Conservation (phyloP, 495 filamentous ascomycete genomes). For the Xylaria castorea region DNA sequence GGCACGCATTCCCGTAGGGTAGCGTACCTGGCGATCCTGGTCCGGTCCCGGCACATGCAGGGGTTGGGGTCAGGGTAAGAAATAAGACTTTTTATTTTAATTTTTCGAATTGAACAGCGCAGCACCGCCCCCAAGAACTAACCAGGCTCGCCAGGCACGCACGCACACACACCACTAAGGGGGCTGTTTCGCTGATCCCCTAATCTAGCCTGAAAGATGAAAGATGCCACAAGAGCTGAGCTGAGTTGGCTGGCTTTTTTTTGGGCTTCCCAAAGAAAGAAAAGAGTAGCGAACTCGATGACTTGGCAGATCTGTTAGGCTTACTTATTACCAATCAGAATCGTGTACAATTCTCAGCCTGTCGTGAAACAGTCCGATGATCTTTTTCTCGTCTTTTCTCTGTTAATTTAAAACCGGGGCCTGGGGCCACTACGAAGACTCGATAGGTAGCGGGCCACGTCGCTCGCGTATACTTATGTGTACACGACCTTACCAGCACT, state of each 20-base stretch:
- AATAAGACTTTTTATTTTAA: neutral
- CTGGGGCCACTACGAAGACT: conserved; percentile 7
- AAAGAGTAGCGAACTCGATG: neutral
- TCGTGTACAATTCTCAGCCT: neutral
- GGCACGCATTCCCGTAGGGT: conserved; percentile 15
- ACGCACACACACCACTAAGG: neutral
- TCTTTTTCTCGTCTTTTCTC: conserved; percentile 9
- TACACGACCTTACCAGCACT: neutral
- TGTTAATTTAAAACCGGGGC: conserved; percentile 13
- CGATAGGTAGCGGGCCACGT: conserved; percentile 27
- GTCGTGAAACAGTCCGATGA: conserved; percentile 2
- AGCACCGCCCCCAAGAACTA: conserved; percentile 25
- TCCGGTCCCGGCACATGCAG: conserved; percentile 24
- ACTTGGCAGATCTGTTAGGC: neutral
- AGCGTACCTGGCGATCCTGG: conserved; percentile 22
- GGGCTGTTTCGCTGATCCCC: neutral
- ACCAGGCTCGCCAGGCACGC: neutral
- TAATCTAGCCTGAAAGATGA: neutral
- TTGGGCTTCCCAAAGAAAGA: neutral
- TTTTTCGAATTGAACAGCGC: conserved; percentile 7
- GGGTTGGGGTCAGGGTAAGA: conserved; percentile 20
- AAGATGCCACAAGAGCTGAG: conserved; percentile 6
- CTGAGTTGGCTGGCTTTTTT: conserved; percentile 20
- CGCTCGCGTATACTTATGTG: conserved; percentile 7
- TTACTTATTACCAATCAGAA: neutral